Evolutionary conservation across 495 filamentous ascomycete genomes (phyloP), one percentile per base, ranked within the genome.

Genomic region (Penicillium daleae): DNA sequence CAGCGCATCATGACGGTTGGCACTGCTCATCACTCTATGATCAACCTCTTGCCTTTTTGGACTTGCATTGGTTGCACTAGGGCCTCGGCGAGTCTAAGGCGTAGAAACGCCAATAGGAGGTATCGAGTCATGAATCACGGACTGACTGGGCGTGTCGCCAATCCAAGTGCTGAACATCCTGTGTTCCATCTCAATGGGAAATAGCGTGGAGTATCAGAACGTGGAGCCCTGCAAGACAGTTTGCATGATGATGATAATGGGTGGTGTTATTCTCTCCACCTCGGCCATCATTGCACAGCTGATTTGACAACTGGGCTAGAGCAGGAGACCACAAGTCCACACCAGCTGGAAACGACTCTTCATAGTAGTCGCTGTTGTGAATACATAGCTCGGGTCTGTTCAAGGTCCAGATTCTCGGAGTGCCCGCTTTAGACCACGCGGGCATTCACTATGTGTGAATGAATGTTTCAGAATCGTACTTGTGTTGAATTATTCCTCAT

Each of bases 171-270:
- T 22, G 48, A 29, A 40, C 40, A 56, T 62, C 32, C 56, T 33
- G 61, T 52, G 40, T 67, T 35, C 62, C 60, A 60, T 49, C 37
- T 35, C 21, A 26, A 27, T 58, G 52, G 48, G 21, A 24, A 39
- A 35, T 24, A 56, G 50, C 59, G 68, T 65, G 65, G 65, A 70
- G 56, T 29, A 61, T 21, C 9, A 4, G 33, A 37, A 63, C 44
- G 57, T 59, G 57, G 44, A 59, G 29, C 31, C 17, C 13, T 50
- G 57, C 44, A 51, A 31, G 19, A 39, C 13, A 50, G 5, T n/a
- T 48, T 65, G 65, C 65, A 67, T 27, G 33, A 44, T 24, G 24
- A 60, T 61, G 61, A 59, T 40, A 37, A 46, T 63, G 26, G 40
- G 26, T 32, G 55, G 29, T 13, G 46, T 21, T 46, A 9, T n/a